Conservation (phyloP, 257 asterid species). For the Scutellaria galericulata region DNA sequence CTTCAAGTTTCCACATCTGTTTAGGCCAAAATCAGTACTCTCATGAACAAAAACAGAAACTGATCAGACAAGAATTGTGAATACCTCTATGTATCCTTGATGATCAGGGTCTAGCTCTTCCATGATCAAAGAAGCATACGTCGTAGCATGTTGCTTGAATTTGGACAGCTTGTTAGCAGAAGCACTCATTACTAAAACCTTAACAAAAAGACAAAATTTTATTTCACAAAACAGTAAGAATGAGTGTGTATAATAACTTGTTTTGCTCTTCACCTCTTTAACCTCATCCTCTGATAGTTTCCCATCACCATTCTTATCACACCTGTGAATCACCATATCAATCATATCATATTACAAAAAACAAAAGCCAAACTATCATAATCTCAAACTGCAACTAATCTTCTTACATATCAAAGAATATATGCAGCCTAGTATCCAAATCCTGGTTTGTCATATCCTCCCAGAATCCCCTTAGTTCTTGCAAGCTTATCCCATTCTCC, state of each 20-base stretch:
- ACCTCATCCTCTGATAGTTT: constrained; percentile 92
- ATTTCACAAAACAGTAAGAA: background rate
- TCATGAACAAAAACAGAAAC: background rate
- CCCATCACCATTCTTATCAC: constrained; percentile 98
- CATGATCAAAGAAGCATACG: constrained; percentile 87
- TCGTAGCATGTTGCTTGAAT: constrained; percentile 69
- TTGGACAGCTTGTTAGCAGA: constrained; percentile 83
- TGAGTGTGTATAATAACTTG: background rate
- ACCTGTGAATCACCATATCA: constrained; percentile 52
- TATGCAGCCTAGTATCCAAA: constrained; percentile 77
- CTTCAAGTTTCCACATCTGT: constrained; percentile 95
- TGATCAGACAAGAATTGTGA: background rate
- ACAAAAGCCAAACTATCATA: background rate
- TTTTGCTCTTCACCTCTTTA: constrained; percentile 63
- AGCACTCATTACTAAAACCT: constrained; percentile 95
- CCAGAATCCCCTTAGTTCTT: constrained; percentile 69
- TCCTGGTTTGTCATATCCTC: constrained; percentile 75
- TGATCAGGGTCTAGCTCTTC: constrained; percentile 97
- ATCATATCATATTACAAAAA: background rate
- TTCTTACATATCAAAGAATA: constrained; percentile 91
- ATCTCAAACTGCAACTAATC: background rate
- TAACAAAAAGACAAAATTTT: constrained; percentile 35
- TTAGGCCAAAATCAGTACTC: background rate
- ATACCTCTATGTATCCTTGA: constrained; percentile 81
- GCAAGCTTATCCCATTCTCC: constrained; percentile 56